Conservation (phyloP, 768 basidiomycete species). For the Tulasnella sp. region DNA sequence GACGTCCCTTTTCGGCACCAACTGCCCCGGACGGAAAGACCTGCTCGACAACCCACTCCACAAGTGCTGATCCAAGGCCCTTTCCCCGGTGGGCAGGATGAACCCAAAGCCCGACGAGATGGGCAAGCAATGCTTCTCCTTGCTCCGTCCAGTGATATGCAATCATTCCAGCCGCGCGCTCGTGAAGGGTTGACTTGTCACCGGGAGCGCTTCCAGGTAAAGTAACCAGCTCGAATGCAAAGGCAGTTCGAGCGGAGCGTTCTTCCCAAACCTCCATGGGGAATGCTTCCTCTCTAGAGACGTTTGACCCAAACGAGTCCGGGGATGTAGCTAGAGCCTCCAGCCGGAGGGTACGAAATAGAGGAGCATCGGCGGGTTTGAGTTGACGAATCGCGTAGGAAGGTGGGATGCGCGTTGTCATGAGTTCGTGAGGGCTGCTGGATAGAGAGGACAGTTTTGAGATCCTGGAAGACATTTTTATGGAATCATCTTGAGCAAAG, state of each 20-base stretch:
- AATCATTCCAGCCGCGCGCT: background rate
- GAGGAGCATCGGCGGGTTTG: background rate
- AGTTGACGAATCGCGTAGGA: background rate
- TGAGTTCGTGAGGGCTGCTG: background rate
- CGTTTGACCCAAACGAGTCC: background rate
- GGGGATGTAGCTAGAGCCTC: background rate
- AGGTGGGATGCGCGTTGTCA: background rate
- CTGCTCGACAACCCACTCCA: constrained; percentile 3
- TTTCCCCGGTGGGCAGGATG: background rate
- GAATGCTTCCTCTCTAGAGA: background rate
- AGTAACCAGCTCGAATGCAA: background rate
- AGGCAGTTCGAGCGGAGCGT: background rate
- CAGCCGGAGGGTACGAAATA: background rate
- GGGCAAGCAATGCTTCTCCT: background rate
- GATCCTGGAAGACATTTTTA: background rate
- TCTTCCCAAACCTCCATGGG: constrained; percentile 7
- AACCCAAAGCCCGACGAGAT: constrained; percentile 15
- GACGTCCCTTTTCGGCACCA: background rate
- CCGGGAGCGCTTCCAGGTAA: background rate
- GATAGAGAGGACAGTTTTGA: background rate
- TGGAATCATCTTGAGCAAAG: background rate
- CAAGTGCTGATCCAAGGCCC: background rate
- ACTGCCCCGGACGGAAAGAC: background rate
- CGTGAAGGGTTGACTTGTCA: background rate
- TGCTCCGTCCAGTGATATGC: background rate